Conservation (phyloP, 768 basidiomycete species). For the Myochromella boudieri region DNA sequence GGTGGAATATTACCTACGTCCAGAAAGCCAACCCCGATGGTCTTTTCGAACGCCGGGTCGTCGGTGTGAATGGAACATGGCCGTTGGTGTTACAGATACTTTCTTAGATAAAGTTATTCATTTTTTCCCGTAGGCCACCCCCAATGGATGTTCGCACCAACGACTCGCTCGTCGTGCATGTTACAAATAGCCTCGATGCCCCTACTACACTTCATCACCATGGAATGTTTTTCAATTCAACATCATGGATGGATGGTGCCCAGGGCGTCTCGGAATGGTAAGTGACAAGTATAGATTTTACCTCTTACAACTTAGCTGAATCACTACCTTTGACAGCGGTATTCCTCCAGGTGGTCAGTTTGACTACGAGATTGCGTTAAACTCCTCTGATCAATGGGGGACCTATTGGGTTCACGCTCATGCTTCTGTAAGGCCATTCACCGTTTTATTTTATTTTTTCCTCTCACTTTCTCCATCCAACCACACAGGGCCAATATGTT, state of each 20-base stretch:
- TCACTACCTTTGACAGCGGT: constrained; percentile 43
- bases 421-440: constrained; percentile 48
- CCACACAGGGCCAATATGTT: constrained; percentile 89
- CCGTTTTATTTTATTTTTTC: no score
- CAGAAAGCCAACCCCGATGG: constrained; percentile 82
- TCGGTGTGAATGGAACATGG: constrained; percentile 93
- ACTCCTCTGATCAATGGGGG: constrained; percentile 70
- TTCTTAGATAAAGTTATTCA: not conserved
- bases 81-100: constrained; percentile 56
- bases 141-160: constrained; percentile 69
- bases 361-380: constrained; percentile 73
- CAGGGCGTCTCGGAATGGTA: constrained; percentile 82
- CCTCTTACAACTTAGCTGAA: not conserved
- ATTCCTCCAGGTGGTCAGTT: constrained; percentile 73
- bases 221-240: constrained; percentile 91
- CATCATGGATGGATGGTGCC: constrained; percentile 91
- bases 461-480: no score
- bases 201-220: constrained; percentile 85
- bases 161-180: constrained; percentile 79
- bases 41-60: constrained; percentile 67
- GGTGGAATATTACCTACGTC: constrained; percentile 93
- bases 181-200: constrained; percentile 65
- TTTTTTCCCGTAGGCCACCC: constrained; percentile 59
- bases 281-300: no score
- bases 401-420: constrained; percentile 85